phyloP scores from a whole-genome alignment of 352 stramenopile species.

The Phytophthora pini region DNA sequence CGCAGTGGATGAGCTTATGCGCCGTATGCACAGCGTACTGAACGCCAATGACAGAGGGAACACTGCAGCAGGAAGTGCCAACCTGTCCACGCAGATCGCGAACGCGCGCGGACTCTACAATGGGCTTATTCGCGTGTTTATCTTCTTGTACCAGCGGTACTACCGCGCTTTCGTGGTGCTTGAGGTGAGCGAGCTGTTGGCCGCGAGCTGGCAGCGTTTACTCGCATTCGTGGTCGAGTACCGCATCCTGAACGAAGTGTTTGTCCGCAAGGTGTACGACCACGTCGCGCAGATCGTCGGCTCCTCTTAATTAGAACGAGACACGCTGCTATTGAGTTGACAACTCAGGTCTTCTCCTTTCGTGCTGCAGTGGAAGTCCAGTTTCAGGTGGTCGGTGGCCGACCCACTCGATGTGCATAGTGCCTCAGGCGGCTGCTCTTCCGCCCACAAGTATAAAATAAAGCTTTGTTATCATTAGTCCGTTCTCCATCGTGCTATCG shows the following conservation, averaged over 20 bases:
- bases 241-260: slow-evolving; percentile 61
- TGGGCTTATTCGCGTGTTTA: slow-evolving; percentile 68
- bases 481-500: background rate
- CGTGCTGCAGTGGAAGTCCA: slow-evolving; percentile 1
- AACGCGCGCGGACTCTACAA: slow-evolving; percentile 65
- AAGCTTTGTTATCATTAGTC: slow-evolving; percentile 29
- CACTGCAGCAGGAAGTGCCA: background rate
- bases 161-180: slow-evolving; percentile 62
- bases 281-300: slow-evolving; percentile 56
- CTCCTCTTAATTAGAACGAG: slow-evolving; percentile 20
- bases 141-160: slow-evolving; percentile 70
- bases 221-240: slow-evolving; percentile 72
- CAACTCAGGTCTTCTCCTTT: background rate
- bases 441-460: slow-evolving; percentile 34
- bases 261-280: slow-evolving; percentile 63
- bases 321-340: background rate
- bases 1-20: slow-evolving; percentile 70
- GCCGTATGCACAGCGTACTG: slow-evolving; percentile 42
- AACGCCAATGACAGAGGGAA: slow-evolving; percentile 12
- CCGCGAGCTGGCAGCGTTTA: slow-evolving; percentile 64
- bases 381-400: background rate
- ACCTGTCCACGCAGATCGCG: slow-evolving; percentile 28
- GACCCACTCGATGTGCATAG: background rate
- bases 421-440: slow-evolving; percentile 15
- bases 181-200: slow-evolving; percentile 62